Evolutionary conservation across 306 rosid species (phyloP), one percentile per base, ranked within the genome.

Genomic region (Quercus ilex): DNA sequence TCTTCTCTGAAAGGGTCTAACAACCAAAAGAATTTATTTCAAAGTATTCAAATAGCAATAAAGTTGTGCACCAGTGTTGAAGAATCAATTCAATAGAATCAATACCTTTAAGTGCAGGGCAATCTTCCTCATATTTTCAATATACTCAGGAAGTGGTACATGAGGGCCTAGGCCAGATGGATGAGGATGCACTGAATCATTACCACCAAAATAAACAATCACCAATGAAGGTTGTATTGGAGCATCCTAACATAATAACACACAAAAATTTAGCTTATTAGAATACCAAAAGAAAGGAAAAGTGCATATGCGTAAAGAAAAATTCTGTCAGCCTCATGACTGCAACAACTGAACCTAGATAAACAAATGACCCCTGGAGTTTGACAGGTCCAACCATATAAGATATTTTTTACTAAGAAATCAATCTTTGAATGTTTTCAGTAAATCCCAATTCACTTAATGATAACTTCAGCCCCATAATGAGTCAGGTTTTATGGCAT

Each of bases 191-290:
- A 81, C 15, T 9, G 95, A 81, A 86, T 94, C 99, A 79, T 94
- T 94, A 4, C 97, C 99, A 3, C 99, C 99, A 63, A 94, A 94
- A 80, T 94, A 94, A 53, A 92, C 92, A 20, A 94, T 90, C 68
- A 92, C 77, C 89, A 94, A 71, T 1, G 89, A 84, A 15, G 97
- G 99, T 71, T 94, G 97, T 25, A 77, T 43, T 1, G 69, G 60
- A 4, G 88, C 89, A 78, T 86, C 89, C 99, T 90, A 71, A 71
- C 46, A 64, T 23, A 57, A 76, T 60, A 52, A 43, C 55, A 71
- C 5, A 71, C 12, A 55, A 74, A 67, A 58, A 33, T 52, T 51
- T 9, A 71, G 4, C 17, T 49, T 30, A 31, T 5, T 19, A 26
- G 30, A 46, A 9, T 71, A 15, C 31, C 7, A 23, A 49, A 43